Base-by-base conservation (phyloP, 768 basidiomycete genomes). In the Mycena venus region DNA sequence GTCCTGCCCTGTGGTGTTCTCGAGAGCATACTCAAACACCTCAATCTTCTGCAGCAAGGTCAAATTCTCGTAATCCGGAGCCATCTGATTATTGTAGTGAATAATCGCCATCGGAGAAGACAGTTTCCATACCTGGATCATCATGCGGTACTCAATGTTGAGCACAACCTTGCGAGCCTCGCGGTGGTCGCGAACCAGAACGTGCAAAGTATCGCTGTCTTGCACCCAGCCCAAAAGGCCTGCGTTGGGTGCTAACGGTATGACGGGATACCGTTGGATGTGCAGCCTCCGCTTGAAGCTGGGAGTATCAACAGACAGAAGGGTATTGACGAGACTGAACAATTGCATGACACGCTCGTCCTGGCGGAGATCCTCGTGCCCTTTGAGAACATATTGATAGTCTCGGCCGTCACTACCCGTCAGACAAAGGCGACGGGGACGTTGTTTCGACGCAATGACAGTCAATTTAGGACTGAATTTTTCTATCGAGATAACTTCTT, bases 301-400 rank as follows among this genome's bases (percentile, higher is more conserved):
- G 80, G 95, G 92, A 25, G 96, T 95, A 79, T 99, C 98, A 23
- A 96, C 93, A 9, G 95, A 93, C 32, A 99, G 91, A 2, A 99
- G 86, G 0, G 96, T 98, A 83, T 99, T 99, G 78, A 99, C 95
- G 58, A 99, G 92, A 72, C 98, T 95, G 83, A 99, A 99, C 23
- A 99, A 89, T 82, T 99, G 98, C 98, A 99, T 99, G 68, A 99
- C 98, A 74, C 98, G 91, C 79, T 99, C 98, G 81, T 99, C 98
- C 84, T 99, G 98, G 47, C 98, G 96, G 62, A 99, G 88, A 86
- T 99, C 98, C 85, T 99, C 98, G 83, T 99, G 98, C 10, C 98
- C 98, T 89, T 99, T 99, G 65, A 99, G 88, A 36, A 89, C 78
- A 81, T 96, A 99, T 79, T 96, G 93, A 79, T 99, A 98, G 75